Evolutionary conservation across 108 stramenopile species (phyloP).

Genomic region (Skeletonema marinoi): DNA sequence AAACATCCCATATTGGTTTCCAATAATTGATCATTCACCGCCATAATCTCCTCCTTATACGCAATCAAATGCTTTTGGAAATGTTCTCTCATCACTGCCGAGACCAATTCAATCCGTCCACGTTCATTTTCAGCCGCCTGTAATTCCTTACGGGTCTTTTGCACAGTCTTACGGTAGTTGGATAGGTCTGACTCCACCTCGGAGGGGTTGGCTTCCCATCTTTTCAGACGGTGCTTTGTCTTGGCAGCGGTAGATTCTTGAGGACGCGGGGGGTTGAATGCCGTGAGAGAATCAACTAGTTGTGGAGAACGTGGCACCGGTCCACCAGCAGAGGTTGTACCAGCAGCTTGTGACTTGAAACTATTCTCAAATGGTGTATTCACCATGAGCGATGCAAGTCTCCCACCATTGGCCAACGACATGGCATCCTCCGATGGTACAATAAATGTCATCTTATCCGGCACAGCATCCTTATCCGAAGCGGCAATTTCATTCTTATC

Average conservation of each 20-base stretch:
- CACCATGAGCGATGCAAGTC: conserved; percentile 46
- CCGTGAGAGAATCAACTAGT: conserved; percentile 67
- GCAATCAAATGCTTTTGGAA: conserved; percentile 62
- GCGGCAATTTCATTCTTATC: background rate
- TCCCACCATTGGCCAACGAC: conserved; percentile 29
- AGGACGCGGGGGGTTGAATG: conserved; percentile 86
- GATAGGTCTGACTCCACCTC: conserved; percentile 78
- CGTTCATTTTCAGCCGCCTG: conserved; percentile 60
- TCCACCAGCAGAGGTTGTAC: conserved; percentile 4
- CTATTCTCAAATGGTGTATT: conserved; percentile 37
- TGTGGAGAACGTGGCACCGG: conserved; percentile 49
- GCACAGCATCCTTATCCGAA: background rate
- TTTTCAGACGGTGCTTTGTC: conserved; percentile 75
- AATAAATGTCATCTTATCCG: conserved; percentile 16
- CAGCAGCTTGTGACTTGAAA: conserved; percentile 42
- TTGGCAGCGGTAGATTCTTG: conserved; percentile 84
- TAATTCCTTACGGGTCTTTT: conserved; percentile 71
- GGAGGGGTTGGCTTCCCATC: conserved; percentile 82
- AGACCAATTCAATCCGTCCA: conserved; percentile 62
- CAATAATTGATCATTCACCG: conserved; percentile 55
- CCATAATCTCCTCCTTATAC: conserved; percentile 56
- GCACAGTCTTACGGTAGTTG: conserved; percentile 81
- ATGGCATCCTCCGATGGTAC: conserved; percentile 43
- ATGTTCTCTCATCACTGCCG: conserved; percentile 61
- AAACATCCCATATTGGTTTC: conserved; percentile 57